Base-by-base conservation (phyloP, 2,329 filamentous ascomycete species). In the Gnomoniopsis sp. region DNA sequence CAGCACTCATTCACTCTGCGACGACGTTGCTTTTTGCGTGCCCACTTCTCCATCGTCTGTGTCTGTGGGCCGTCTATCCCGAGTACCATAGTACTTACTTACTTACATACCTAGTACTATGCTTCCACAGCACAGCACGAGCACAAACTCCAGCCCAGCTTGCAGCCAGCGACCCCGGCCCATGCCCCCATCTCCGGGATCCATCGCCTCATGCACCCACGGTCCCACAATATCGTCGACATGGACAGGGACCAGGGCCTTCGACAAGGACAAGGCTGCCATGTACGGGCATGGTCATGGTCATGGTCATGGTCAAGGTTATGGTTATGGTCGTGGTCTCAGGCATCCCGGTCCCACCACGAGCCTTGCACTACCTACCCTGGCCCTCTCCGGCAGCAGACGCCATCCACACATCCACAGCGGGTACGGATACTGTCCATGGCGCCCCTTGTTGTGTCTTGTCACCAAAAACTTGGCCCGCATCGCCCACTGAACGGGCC, bases 331-430 rank as follows among this genome's bases (percentile, higher is more conserved):
- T 47, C 52, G 34, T 47, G 52, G 52, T n/a, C 12, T 22, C 14
- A 41, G 53, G 38, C 56, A 59, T 59, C 49, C 59, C 56, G 52
- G 59, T 53, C 59, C 56, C 59, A 59, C 59, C 56, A 58, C 55
- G 56, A 58, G 52, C 52, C 55, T 44, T 55, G 55, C 55, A 55
- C 52, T 26, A 57, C 53, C 52, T 17, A 43, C 23, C n/a, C 23
- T 26, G 14, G 34, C 51, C 36, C 46, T 47, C 46, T 46, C 50
- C 58, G 50, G 50, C 55, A 61, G 50, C 53, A 49, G 55, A 55
- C 59, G 59, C 59, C 59, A 61, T 56, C 50, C 53, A 54, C 46
- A 52, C 47, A 58, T 55, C 51, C 55, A 48, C 55, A 46, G 59
- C 55, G 59, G 59, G 59, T 58, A 56, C 49, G 19, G 17, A 15